A percentile compares a stretch with the other conserved stretches of the same genome.
Conservation (phyloP, 345 rosid genomes). For the Trapa incisa region DNA sequence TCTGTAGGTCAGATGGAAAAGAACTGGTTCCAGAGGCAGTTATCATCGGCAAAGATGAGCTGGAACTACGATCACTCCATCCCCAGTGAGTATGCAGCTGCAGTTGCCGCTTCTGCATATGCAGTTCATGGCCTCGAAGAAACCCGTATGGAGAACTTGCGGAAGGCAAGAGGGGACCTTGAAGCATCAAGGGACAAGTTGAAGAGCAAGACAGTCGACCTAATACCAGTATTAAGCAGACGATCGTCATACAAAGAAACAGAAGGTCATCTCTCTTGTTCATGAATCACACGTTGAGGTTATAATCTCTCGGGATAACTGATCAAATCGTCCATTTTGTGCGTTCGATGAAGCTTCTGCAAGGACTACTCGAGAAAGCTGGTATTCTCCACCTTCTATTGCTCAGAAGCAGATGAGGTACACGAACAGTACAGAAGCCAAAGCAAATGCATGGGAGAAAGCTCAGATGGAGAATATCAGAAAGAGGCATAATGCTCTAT, state of each 20-base stretch:
- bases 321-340: not conserved
- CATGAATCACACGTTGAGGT: not conserved
- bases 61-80: conserved; percentile 9
- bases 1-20: conserved; percentile 21
- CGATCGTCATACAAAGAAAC: conserved; percentile 17
- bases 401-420: too few relatives aligned
- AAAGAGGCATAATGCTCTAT: conserved; percentile 32
- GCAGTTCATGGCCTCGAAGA: conserved; percentile 33
- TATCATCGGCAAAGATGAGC: conserved; percentile 24
- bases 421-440: conserved; percentile 10
- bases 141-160: conserved; percentile 14
- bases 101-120: conserved; percentile 54
- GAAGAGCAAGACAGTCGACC: conserved; percentile 11
- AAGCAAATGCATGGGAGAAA: conserved; percentile 62
- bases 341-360: not conserved
- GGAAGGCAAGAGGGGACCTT: conserved; percentile 28
- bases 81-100: conserved; percentile 33
- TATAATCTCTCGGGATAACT: not conserved
- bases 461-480: conserved; percentile 34
- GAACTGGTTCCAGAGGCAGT: conserved; percentile 29
- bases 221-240: conserved; percentile 8
- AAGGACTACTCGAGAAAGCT: not conserved
- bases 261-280: not conserved
- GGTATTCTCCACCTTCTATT: not conserved
- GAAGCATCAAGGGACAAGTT: conserved; percentile 18